Evolutionary conservation across 768 basidiomycete genomes (phyloP).

Genomic region (Chiua virens): DNA sequence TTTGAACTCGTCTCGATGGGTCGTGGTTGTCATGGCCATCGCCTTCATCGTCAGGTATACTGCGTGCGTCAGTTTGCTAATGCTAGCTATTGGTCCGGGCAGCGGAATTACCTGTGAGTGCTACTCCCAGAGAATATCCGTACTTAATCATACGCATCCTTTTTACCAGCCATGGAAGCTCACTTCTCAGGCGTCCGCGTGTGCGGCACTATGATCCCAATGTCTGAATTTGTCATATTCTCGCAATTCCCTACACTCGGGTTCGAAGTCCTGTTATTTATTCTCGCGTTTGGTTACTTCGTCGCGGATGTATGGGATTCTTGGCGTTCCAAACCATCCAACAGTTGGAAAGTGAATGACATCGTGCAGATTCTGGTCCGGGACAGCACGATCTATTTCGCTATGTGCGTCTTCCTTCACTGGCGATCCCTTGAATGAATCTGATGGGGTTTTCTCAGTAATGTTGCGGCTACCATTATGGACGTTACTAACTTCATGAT

Average conservation of each 20-base stretch:
- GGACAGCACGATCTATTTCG: constrained; percentile 21
- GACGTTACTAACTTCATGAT: neutral
- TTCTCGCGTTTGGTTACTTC: constrained; percentile 14
- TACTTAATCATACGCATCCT: neutral
- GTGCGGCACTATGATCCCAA: constrained; percentile 1
- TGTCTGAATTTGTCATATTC: neutral
- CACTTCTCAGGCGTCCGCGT: neutral
- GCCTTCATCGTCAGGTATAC: constrained; percentile 8
- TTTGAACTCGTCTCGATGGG: constrained; percentile 5
- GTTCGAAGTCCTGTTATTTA: constrained; percentile 18
- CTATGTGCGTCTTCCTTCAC: constrained; percentile 9
- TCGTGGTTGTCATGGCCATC: constrained; percentile 3
- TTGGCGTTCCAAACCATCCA: neutral
- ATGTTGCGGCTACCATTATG: neutral
- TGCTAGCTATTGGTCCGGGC: constrained; percentile 11
- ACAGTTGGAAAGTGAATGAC: constrained; percentile 2
- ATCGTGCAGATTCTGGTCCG: constrained; percentile 14
- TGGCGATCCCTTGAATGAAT: neutral
- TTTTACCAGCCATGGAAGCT: neutral
- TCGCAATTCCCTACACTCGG: constrained; percentile 6
- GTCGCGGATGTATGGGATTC: neutral
- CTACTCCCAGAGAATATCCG: neutral
- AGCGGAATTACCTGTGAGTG: constrained; percentile 8
- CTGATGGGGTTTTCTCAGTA: constrained; percentile 1
- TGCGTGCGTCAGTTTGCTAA: constrained; percentile 1